Base-by-base conservation (phyloP, 345 rosid genomes). In the Murraya paniculata region DNA sequence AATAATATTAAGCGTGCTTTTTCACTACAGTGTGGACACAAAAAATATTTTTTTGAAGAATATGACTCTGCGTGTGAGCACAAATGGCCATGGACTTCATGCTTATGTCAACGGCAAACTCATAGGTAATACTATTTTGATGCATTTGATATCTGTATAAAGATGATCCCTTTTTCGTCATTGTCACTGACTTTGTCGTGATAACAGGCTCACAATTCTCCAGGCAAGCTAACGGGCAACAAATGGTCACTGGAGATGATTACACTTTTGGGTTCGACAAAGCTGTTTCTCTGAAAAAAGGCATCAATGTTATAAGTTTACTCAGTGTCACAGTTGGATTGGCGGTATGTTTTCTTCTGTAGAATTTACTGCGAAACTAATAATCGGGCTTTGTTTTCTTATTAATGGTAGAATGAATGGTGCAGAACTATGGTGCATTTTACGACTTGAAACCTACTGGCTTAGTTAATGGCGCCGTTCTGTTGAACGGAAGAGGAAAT, bases 341-440 rank as follows among this genome's bases (percentile, higher is more conserved):
- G 2, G 57, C 72, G 9, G 90, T 85, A 82, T 5, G 71, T 41
- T 21, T 35, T 6, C n/a, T n/a, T 19, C 50, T 3, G 50, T 45
- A 45, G 24, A 53, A 22, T n/a, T 57, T 31, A 14, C 35, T 11
- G 21, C 18, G 8, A 31, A 1, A 71, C 22, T 1, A 6, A 19
- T 36, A 21, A 27, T 2, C 8, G 25, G 19, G 18, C 25, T 19
- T 16, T 62, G 18, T 18, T 13, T 16, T 66, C 48, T 61, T 14
- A 13, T 48, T 62, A 30, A 48, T 41, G 6, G 28, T 22, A 0
- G 18, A 58, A 58, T 27, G 19, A 60, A 61, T 14, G 5, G 1
- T 59, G 62, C 78, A 88, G 89, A 88, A 86, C 68, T 88, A 86
- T 31, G 91, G 91, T 11, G 68, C 76, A 0, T 10, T 53, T 50